A percentile compares a stretch with the other conserved stretches of the same genome.
phyloP scores from a whole-genome alignment of 1,139 yeast genomes.

The Pichia sp. region DNA sequence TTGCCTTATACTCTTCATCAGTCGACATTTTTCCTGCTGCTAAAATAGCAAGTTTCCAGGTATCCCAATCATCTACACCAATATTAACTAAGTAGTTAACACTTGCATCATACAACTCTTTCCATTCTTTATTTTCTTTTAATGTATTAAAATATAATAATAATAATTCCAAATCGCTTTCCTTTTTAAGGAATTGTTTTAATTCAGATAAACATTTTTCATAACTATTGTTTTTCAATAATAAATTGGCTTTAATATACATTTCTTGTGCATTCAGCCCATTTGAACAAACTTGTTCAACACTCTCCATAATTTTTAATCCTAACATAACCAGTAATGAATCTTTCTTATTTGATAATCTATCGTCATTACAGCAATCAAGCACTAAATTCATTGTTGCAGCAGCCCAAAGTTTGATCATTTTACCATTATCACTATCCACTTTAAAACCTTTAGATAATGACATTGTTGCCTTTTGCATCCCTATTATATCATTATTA shows the following conservation, averaged over 20 bases:
- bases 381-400: conserved; percentile 34
- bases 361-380: conserved; percentile 21
- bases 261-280: conserved; percentile 47
- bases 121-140: conserved; percentile 37
- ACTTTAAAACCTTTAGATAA: conserved; percentile 31
- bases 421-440: conserved; percentile 25
- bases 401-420: conserved; percentile 44
- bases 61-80: conserved; percentile 51
- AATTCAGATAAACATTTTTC: conserved; percentile 32
- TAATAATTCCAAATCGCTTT: conserved; percentile 53
- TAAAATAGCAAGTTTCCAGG: conserved; percentile 49
- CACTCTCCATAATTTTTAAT: conserved; percentile 40
- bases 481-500: conserved; percentile 34
- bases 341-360: conserved; percentile 33
- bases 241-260: conserved; percentile 46
- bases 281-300: conserved; percentile 36
- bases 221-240: conserved; percentile 32
- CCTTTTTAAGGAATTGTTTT: conserved; percentile 31
- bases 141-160: conserved; percentile 45
- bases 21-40: conserved; percentile 35
- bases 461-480: conserved; percentile 44
- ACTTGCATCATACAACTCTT: conserved; percentile 33
- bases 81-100: conserved; percentile 35
- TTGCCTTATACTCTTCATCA: conserved; percentile 27
- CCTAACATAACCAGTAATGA: conserved; percentile 53